These are phyloP conservation scores for Rhodotorula graminis DNA, from an alignment of 768 basidiomycete species.

Conservation along the genomic window DNA sequence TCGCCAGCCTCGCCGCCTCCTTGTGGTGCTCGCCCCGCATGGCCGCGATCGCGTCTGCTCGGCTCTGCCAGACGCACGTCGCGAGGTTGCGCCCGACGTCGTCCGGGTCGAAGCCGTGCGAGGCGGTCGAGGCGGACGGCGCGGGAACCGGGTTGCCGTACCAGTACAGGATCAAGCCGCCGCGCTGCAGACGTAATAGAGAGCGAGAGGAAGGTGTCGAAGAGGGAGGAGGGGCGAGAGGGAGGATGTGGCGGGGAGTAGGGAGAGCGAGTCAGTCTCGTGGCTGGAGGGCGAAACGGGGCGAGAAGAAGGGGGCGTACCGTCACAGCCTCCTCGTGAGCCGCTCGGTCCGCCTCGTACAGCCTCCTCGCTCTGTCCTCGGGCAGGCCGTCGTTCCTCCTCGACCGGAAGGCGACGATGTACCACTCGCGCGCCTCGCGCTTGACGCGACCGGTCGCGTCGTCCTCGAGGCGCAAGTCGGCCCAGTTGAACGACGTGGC, in stretches of 20 bases:
- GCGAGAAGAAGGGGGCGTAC: conserved; percentile 53
- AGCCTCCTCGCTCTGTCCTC: conserved; percentile 54
- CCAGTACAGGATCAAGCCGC: conserved; percentile 81
- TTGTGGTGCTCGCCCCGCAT: conserved; percentile 74
- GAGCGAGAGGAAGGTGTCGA: background rate
- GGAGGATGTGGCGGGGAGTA: no score
- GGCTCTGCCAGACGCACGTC: conserved; percentile 92
- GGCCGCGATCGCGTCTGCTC: conserved; percentile 74
- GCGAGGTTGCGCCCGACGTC: conserved; percentile 61
- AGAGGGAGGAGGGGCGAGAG: no score
- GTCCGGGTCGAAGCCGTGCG: background rate
- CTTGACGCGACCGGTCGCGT: conserved; percentile 45
- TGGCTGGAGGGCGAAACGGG: background rate
- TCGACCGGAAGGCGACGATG: conserved; percentile 80
- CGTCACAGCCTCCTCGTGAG: conserved; percentile 86
- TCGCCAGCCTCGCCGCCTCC: conserved; percentile 74
- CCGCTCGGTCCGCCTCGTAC: conserved; percentile 77
- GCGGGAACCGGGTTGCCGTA: conserved; percentile 14
- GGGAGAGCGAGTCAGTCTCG: background rate
- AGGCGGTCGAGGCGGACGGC: background rate
- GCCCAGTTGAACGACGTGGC: conserved; percentile 82
- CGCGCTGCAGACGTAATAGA: conserved; percentile 12
- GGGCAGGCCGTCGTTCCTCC: conserved; percentile 55
- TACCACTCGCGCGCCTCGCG: conserved; percentile 79
- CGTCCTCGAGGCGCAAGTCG: conserved; percentile 55